Evolutionary conservation across 2,329 filamentous ascomycete genomes (phyloP), one percentile per base, ranked within the genome.

Genomic region (Bertia moriformis): DNA sequence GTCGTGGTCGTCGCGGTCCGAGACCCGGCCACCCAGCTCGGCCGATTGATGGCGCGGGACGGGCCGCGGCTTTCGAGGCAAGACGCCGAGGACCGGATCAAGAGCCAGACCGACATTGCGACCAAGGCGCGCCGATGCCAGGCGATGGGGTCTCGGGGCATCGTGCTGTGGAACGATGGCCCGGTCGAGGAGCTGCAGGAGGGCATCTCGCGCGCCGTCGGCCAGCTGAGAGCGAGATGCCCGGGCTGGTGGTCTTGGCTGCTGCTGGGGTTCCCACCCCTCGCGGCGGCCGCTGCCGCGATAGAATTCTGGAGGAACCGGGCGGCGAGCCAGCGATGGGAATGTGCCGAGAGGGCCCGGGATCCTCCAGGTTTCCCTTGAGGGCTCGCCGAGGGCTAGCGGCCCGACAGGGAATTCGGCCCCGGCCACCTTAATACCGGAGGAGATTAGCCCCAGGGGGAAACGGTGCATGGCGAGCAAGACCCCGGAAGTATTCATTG

Each of bases 151-250:
- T 55, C 60, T 33, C 70, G 68, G 37, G 89, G 88, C 0, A 69
- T 87, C 3, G 86, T 95, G 24, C 70, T 96, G 18, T 91, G 84
- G 84, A 98, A 98, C 60, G 89, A 96, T 60, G 75, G 73, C 2
- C 74, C 74, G 37, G 78, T 67, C 51, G 77, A 77, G 24, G 74
- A 86, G 44, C 57, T 98, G 51, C 70, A 73, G 57, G 57, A 52
- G 38, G 76, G 85, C 55, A 63, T 96, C 10, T 66, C 69, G 39
- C 63, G 61, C 42, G 82, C 78, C 5, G 75, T 96, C 62, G 52
- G 49, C 3, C 67, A 69, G 43, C 61, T 95, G 29, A 67, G 65
- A 49, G 63, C 51, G 36, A 60, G 61, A 14, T 91, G 81, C 55
- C 84, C 85, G 4, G 59, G 63, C 44, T 93, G 86, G 85, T 96